Conservation (phyloP, 148 eudicot genomes). For the Camellia lanceoleosa region DNA sequence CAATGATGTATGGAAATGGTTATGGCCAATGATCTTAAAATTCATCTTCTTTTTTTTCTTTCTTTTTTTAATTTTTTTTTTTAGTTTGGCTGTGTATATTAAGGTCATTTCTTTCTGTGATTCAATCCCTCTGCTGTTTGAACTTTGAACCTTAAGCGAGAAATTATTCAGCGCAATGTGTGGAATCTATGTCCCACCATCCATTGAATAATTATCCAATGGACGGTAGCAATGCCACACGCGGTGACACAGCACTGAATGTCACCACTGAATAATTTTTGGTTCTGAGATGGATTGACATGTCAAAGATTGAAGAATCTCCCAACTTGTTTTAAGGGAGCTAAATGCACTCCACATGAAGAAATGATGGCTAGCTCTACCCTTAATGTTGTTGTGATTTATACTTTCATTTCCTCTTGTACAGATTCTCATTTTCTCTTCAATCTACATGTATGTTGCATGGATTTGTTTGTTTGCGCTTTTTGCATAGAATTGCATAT, state of each 20-base stretch:
- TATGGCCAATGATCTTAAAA: neutral
- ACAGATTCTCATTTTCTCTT: neutral
- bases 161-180: no score
- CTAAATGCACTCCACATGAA: neutral
- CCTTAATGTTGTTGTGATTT: neutral
- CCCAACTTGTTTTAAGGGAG: neutral
- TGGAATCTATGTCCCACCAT: no score
- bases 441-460: neutral
- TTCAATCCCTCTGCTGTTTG: neutral
- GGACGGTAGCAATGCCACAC: no score
- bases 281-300: neutral
- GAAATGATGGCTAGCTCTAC: neutral
- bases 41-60: neutral
- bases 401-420: neutral
- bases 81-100: constrained; percentile 9
- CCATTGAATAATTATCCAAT: no score
- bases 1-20: constrained; percentile 13
- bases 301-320: neutral
- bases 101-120: neutral
- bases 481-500: neutral
- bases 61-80: neutral
- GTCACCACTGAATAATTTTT: no score
- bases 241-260: no score
- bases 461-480: neutral
- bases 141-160: neutral